A percentile compares a stretch with the other conserved stretches of the same genome.
Evolutionary conservation across 176 grass and related monocot genomes (phyloP).

Genomic region (Avena eriantha): DNA sequence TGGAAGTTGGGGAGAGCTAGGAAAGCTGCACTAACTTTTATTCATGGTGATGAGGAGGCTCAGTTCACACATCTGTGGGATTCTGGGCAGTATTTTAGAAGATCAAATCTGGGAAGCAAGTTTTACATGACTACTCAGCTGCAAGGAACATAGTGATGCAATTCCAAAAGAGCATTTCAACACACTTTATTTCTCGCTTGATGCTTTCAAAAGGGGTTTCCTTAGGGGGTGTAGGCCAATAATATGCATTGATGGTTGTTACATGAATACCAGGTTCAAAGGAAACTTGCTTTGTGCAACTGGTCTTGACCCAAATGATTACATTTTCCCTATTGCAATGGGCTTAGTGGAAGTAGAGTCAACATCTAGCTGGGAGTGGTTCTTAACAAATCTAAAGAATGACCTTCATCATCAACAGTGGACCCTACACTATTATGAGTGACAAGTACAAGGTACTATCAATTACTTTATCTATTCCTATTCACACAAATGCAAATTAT

Average conservation of each 20-base stretch:
- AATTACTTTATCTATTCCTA: too few relatives aligned
- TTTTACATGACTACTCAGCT: neutral
- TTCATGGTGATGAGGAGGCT: conserved; percentile 18
- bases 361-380: too few relatives aligned
- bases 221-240: neutral
- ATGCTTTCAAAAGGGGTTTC: neutral
- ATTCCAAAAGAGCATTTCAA: neutral
- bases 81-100: neutral
- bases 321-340: too few relatives aligned
- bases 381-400: too few relatives aligned
- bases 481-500: too few relatives aligned
- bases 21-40: conserved; percentile 5
- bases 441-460: too few relatives aligned
- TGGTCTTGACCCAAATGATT: too few relatives aligned
- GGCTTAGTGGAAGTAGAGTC: too few relatives aligned
- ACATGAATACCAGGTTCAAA: too few relatives aligned
- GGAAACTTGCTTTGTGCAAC: too few relatives aligned
- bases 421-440: too few relatives aligned
- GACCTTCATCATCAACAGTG: too few relatives aligned
- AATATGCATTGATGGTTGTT: neutral
- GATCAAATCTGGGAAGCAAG: neutral
- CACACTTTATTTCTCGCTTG: neutral
- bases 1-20: neutral
- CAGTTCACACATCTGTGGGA: neutral
- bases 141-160: neutral